Percentiles rank a stretch among this genome's conserved stretches.
phyloP scores from a whole-genome alignment of 164 flowering plant species.

The Berberis thunbergii region DNA sequence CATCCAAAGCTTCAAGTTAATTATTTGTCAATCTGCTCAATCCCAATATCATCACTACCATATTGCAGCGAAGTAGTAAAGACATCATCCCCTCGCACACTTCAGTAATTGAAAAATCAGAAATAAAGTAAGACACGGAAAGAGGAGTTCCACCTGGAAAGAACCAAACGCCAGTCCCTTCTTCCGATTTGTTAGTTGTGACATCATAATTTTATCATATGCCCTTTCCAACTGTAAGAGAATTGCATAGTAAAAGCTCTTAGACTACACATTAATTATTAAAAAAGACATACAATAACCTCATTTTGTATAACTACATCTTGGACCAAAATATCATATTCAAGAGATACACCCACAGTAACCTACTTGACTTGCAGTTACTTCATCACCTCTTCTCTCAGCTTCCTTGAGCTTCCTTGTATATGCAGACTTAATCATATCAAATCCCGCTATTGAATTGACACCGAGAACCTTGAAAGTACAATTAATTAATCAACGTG shows the following conservation, averaged over 20 bases:
- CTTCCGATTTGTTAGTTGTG: constrained; percentile 68
- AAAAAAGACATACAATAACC: too few relatives aligned
- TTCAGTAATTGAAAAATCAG: constrained; percentile 2
- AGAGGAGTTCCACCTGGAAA: constrained; percentile 46
- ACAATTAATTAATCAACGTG: background rate
- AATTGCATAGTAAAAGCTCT: constrained; percentile 1
- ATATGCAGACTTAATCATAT: constrained; percentile 58
- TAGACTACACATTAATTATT: background rate
- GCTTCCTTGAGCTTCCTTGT: constrained; percentile 72
- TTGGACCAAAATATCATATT: too few relatives aligned
- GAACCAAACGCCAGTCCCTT: constrained; percentile 83
- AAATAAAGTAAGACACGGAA: constrained; percentile 1
- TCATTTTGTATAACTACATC: too few relatives aligned
- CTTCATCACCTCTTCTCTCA: constrained; percentile 79
- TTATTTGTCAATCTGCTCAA: too few relatives aligned
- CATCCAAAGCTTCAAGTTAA: too few relatives aligned
- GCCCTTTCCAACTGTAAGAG: constrained; percentile 75
- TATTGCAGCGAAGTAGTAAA: too few relatives aligned
- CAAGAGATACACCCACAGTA: background rate
- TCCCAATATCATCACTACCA: too few relatives aligned
- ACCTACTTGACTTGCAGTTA: constrained; percentile 49
- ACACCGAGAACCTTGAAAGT: constrained; percentile 69
- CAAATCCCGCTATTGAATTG: constrained; percentile 79
- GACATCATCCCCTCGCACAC: too few relatives aligned
- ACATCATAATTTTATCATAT: constrained; percentile 91